A percentile compares a stretch with the other conserved stretches of the same genome.
phyloP scores from a whole-genome alignment of 2,329 filamentous ascomycete species.

The Plectosphaerella cucumerina region DNA sequence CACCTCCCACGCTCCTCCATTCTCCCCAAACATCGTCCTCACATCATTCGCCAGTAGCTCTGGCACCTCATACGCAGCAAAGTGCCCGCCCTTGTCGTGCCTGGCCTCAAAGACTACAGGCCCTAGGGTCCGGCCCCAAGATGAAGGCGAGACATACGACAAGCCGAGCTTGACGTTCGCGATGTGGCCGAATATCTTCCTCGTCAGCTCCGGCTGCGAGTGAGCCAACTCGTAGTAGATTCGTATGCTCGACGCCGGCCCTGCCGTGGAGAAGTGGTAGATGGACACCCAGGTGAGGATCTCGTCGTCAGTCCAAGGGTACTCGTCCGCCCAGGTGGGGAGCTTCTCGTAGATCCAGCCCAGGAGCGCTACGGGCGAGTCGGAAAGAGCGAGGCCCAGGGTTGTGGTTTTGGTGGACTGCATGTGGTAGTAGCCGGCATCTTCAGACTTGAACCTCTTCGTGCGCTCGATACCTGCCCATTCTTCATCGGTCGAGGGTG shows the following conservation, averaged over 20 bases:
- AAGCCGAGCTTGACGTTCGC: constrained; percentile 38
- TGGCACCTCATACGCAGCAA: constrained; percentile 56
- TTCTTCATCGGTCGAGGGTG: constrained; percentile 51
- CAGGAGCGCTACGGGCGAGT: constrained; percentile 66
- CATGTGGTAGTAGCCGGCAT: constrained; percentile 52
- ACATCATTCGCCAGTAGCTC: constrained; percentile 49
- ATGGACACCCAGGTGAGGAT: constrained; percentile 71
- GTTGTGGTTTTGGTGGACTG: constrained; percentile 71
- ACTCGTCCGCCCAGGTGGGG: constrained; percentile 69
- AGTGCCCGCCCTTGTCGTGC: constrained; percentile 53
- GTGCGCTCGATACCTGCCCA: constrained; percentile 46
- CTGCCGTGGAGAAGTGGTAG: constrained; percentile 67
- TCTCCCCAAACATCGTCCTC: constrained; percentile 52
- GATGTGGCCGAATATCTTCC: constrained; percentile 19
- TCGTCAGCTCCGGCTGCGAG: constrained; percentile 15
- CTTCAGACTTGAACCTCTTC: constrained; percentile 53
- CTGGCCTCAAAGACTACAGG: constrained; percentile 52
- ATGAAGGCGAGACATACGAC: constrained; percentile 46
- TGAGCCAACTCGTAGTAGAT: constrained; percentile 70
- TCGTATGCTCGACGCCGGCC: constrained; percentile 60
- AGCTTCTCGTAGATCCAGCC: constrained; percentile 82
- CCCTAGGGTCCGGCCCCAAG: constrained; percentile 55
- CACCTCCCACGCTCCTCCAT: constrained; percentile 37
- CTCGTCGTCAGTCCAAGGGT: constrained; percentile 73
- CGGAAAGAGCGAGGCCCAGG: constrained; percentile 62